These are phyloP conservation scores for Cryptococcus neoformans DNA, from an alignment of 1,284 basidiomycete genomes.

Conservation along the genomic window DNA sequence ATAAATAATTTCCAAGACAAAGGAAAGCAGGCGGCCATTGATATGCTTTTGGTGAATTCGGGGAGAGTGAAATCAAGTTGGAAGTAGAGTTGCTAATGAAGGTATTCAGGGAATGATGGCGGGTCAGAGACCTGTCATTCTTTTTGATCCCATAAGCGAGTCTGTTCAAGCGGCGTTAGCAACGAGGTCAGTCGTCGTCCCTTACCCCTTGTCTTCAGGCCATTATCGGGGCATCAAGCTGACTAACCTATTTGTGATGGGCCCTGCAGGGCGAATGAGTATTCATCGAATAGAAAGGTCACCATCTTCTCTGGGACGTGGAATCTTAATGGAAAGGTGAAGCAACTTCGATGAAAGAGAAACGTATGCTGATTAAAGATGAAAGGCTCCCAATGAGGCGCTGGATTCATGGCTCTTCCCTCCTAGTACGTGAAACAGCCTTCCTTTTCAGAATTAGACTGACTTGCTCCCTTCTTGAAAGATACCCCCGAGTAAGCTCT, in stretches of 20 bases:
- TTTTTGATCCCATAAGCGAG: constrained; percentile 93
- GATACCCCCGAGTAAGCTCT: constrained; percentile 60
- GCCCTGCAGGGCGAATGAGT: constrained; percentile 63
- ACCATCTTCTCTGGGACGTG: constrained; percentile 86
- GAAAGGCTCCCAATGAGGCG: constrained; percentile 71
- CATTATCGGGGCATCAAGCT: no score
- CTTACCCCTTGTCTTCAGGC: no score
- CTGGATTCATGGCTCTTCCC: constrained; percentile 90
- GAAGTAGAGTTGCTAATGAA: constrained; percentile 32
- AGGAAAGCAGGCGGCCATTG: constrained; percentile 89
- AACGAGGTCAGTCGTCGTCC: constrained; percentile 35
- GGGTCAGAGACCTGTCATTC: constrained; percentile 79
- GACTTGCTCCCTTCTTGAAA: constrained; percentile 24
- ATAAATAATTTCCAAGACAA: constrained; percentile 99
- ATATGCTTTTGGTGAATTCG: constrained; percentile 77
- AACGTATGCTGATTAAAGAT: neutral
- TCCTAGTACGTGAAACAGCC: constrained; percentile 52
- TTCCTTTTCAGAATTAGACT: neutral
- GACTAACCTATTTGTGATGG: no score
- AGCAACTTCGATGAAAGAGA: neutral
- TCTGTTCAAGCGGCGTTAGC: constrained; percentile 68
- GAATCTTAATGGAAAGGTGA: constrained; percentile 88
- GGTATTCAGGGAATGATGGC: constrained; percentile 68
- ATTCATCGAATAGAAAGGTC: constrained; percentile 72
- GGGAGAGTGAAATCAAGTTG: no score